Conservation (phyloP, 2,329 filamentous ascomycete genomes). For the Peltaster fructicola region DNA sequence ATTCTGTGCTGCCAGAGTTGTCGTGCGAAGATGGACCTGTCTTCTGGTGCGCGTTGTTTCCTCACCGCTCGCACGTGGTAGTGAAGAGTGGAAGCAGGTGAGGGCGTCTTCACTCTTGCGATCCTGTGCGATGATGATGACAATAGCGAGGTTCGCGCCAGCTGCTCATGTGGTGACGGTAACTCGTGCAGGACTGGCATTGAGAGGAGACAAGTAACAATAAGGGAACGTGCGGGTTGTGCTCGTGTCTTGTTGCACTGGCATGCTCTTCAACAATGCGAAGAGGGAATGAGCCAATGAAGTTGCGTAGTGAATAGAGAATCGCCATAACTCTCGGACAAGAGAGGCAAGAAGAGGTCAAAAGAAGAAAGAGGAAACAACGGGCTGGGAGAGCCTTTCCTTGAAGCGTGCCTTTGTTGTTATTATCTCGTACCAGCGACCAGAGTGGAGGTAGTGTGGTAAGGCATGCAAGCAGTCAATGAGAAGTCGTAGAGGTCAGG, state of each 20-base stretch:
- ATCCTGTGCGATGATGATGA: too few relatives aligned
- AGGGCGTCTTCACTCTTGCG: too few relatives aligned
- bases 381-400: constrained; percentile 3
- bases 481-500: constrained; percentile 9
- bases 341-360: too few relatives aligned
- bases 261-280: constrained; percentile 18
- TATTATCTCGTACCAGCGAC: constrained; percentile 13
- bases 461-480: too few relatives aligned
- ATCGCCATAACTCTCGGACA: constrained; percentile 11
- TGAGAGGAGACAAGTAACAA: constrained; percentile 8
- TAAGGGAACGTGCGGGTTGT: constrained; percentile 12
- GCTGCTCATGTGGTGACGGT: background rate
- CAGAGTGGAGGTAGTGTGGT: constrained; percentile 11
- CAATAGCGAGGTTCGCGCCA: background rate
- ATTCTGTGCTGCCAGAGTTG: constrained; percentile 22
- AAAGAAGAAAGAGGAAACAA: constrained; percentile 8
- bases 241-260: constrained; percentile 16
- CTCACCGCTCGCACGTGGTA: background rate
- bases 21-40: constrained; percentile 18
- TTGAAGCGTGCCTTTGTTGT: constrained; percentile 13
- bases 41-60: background rate
- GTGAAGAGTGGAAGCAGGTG: too few relatives aligned
- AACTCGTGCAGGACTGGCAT: too few relatives aligned
- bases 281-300: constrained; percentile 13
- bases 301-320: constrained; percentile 13